These are phyloP conservation scores for Leccinum imitatum DNA, from an alignment of 768 basidiomycete genomes.

Conservation along the genomic window DNA sequence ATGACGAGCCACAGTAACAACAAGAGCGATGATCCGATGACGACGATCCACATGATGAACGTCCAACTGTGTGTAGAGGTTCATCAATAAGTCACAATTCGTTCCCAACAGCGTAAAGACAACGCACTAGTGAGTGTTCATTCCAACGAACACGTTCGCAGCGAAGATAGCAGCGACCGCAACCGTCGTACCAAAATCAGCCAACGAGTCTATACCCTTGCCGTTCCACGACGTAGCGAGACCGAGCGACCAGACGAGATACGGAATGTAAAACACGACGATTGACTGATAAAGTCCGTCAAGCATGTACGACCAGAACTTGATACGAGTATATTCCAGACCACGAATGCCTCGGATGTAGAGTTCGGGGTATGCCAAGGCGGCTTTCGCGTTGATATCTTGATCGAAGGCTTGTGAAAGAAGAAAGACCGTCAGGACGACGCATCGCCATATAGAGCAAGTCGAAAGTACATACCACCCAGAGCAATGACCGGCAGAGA, in stretches of 20 bases:
- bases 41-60: conserved; percentile 78
- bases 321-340: conserved; percentile 85
- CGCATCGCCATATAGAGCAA: background rate
- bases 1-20: conserved; percentile 87
- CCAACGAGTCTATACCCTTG: conserved; percentile 70
- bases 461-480: conserved; percentile 54
- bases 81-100: background rate
- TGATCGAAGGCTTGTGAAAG: conserved; percentile 75
- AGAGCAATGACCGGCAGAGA: conserved; percentile 89
- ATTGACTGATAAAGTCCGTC: conserved; percentile 94
- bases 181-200: conserved; percentile 92
- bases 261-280: conserved; percentile 86
- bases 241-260: conserved; percentile 66
- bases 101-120: conserved; percentile 9
- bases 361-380: conserved; percentile 91
- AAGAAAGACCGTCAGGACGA: background rate
- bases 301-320: conserved; percentile 94
- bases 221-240: conserved; percentile 74
- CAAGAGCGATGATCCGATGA: conserved; percentile 75
- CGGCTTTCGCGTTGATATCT: conserved; percentile 87
- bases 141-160: conserved; percentile 86
- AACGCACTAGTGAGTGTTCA: conserved; percentile 87
- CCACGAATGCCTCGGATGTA: conserved; percentile 94
- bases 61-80: conserved; percentile 60
- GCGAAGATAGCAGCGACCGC: conserved; percentile 84